phyloP scores from a whole-genome alignment of 352 stramenopile genomes.

The Phytophthora boehmeriae region DNA sequence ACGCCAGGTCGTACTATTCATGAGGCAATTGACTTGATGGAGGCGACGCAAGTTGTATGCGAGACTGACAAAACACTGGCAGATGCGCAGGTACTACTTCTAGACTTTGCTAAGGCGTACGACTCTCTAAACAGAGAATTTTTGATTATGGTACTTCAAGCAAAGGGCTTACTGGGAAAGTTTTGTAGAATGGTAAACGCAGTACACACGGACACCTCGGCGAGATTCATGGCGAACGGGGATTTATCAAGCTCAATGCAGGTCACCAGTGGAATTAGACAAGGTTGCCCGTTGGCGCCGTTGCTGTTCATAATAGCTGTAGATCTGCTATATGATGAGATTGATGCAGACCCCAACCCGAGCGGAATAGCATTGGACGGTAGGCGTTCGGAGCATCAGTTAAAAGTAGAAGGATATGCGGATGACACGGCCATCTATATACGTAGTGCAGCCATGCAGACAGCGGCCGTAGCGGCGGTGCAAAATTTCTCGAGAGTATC shows the following conservation, averaged over 20 bases:
- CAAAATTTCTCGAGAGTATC: neutral
- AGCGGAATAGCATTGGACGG: neutral
- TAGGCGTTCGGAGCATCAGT: neutral
- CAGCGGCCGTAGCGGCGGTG: neutral
- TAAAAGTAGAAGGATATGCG: neutral
- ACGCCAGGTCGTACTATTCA: neutral
- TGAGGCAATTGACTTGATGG: neutral
- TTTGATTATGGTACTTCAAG: neutral
- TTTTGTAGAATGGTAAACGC: neutral
- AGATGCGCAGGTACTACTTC: neutral
- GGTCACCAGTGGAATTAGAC: neutral
- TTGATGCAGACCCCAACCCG: neutral
- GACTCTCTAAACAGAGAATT: neutral
- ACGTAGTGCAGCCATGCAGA: neutral
- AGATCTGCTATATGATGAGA: neutral
- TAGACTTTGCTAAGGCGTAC: neutral
- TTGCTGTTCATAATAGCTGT: neutral
- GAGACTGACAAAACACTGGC: neutral
- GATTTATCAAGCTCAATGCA: neutral
- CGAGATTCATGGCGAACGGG: neutral
- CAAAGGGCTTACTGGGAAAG: neutral
- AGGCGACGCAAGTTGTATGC: neutral
- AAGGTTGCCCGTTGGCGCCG: neutral
- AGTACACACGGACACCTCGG: neutral
- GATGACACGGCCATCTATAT: conserved; percentile 1